Conservation (phyloP, 2,329 filamentous ascomycete species). For the Phialophora verrucosa region DNA sequence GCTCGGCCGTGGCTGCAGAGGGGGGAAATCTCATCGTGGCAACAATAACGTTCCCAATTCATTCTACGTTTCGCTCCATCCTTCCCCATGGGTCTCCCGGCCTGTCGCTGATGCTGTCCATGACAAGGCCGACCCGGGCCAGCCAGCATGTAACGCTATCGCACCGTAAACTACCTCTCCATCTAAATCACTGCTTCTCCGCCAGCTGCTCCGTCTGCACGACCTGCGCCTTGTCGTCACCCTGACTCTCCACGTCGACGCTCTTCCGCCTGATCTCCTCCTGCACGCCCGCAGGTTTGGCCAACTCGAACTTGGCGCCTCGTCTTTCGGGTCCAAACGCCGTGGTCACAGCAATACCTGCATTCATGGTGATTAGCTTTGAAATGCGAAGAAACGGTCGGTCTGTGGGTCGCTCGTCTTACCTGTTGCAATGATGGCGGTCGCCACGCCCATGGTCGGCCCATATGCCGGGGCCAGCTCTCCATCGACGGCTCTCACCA, state of each 20-base stretch:
- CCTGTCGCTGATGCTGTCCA: neutral
- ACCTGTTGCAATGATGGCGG: slow-evolving; percentile 70
- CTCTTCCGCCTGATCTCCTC: slow-evolving; percentile 24
- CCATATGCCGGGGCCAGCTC: slow-evolving; percentile 71
- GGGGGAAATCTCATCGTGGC: neutral
- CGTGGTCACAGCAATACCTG: slow-evolving; percentile 70
- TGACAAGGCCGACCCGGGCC: neutral
- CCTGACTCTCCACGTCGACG: slow-evolving; percentile 21
- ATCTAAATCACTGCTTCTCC: slow-evolving; percentile 21
- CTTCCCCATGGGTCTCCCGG: too few relatives aligned
- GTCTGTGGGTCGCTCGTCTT: neutral
- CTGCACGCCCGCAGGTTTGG: slow-evolving; percentile 54
- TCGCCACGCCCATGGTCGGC: slow-evolving; percentile 75
- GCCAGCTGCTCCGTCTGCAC: slow-evolving; percentile 18
- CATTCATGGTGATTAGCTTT: neutral
- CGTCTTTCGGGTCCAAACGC: slow-evolving; percentile 76
- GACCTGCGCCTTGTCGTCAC: slow-evolving; percentile 15
- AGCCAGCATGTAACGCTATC: neutral
- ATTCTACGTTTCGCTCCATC: neutral
- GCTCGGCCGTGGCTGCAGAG: too few relatives aligned
- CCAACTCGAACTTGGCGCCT: slow-evolving; percentile 71
- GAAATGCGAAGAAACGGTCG: neutral
- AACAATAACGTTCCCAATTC: neutral
- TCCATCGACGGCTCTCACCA: slow-evolving; percentile 61
- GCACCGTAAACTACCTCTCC: neutral